phyloP scores from a whole-genome alignment of 164 flowering plant genomes.

The Annona squamosa region DNA sequence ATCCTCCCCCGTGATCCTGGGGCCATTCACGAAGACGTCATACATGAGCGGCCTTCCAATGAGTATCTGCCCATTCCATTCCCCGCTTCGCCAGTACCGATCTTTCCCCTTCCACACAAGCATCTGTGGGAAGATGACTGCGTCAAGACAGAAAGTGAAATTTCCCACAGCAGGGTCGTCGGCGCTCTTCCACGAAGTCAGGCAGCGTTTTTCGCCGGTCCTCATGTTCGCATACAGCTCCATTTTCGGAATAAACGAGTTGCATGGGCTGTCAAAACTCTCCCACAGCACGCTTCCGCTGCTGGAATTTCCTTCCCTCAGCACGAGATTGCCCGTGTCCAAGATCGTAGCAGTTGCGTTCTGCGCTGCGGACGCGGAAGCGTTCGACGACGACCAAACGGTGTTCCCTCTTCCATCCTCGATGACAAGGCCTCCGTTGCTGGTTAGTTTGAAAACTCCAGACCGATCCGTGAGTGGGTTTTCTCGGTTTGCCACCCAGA shows the following conservation, averaged over 20 bases:
- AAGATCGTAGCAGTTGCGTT: background rate
- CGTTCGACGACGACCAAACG: background rate
- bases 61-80: constrained; percentile 13
- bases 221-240: background rate
- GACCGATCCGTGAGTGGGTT: constrained; percentile 1
- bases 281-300: constrained; percentile 14
- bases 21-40: background rate
- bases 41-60: constrained; percentile 1
- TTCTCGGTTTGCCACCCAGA: constrained; percentile 13
- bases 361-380: background rate
- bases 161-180: constrained; percentile 12
- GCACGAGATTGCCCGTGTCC: constrained; percentile 21
- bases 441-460: background rate
- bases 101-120: constrained; percentile 4
- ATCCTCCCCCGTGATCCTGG: background rate
- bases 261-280: constrained; percentile 18
- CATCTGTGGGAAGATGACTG: background rate
- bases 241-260: constrained; percentile 14
- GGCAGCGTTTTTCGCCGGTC: background rate
- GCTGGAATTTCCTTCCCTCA: background rate
- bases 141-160: constrained; percentile 6
- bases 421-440: background rate
- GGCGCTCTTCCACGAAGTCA: constrained; percentile 12
- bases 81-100: constrained; percentile 18
- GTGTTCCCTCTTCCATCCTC: background rate